Evolutionary conservation across 805 yeast species (phyloP).

Genomic region (Teunomyces lycoperdinae): DNA sequence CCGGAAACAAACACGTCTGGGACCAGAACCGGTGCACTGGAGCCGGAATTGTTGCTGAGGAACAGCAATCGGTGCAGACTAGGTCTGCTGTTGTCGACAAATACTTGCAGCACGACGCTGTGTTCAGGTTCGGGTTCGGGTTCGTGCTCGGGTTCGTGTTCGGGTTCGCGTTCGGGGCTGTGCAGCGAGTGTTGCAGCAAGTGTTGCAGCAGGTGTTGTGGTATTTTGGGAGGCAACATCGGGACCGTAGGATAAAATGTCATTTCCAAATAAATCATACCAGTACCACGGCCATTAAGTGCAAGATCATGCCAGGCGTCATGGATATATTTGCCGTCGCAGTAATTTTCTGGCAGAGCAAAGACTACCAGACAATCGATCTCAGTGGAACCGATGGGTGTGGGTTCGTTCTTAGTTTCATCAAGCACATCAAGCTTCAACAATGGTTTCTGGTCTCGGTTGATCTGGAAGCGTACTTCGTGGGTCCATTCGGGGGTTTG

Average conservation of each 20-base stretch:
- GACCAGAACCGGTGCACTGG: too few relatives aligned
- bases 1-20: slow-evolving; percentile 9
- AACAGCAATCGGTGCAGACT: not conserved
- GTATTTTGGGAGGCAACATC: slow-evolving; percentile 38
- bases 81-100: too few relatives aligned
- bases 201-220: not conserved
- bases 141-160: too few relatives aligned
- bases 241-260: slow-evolving; percentile 74
- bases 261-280: slow-evolving; percentile 85
- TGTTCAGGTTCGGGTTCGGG: too few relatives aligned
- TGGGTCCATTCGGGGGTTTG: slow-evolving; percentile 90
- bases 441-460: slow-evolving; percentile 59
- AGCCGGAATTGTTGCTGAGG: not conserved
- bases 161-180: not conserved
- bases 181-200: not conserved
- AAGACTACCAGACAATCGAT: slow-evolving; percentile 76
- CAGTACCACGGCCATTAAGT: slow-evolving; percentile 73
- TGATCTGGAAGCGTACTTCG: slow-evolving; percentile 64
- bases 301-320: slow-evolving; percentile 81
- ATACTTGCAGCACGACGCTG: too few relatives aligned
- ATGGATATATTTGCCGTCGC: slow-evolving; percentile 63
- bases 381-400: slow-evolving; percentile 77
- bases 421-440: slow-evolving; percentile 77
- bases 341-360: slow-evolving; percentile 45
- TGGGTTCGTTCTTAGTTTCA: slow-evolving; percentile 82